phyloP scores from a whole-genome alignment of 2,329 filamentous ascomycete genomes.

The Trichocomaceae sp. region DNA sequence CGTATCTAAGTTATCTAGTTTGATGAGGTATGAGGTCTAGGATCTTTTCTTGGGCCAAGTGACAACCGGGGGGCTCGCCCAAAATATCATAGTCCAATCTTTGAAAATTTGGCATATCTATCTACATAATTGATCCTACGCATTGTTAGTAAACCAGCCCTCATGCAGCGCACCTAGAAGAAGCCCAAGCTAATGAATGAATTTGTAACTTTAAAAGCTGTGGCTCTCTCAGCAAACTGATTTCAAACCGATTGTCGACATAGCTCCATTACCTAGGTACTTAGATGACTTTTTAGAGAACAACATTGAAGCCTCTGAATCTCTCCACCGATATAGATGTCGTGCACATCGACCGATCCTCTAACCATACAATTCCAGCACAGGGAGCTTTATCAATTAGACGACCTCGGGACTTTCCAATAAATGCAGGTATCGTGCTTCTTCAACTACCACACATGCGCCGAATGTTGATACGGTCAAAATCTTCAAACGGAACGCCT shows the following conservation, averaged over 20 bases:
- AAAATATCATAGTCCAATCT: too few relatives aligned
- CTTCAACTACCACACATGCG: not conserved
- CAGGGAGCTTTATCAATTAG: not conserved
- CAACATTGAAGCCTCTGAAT: too few relatives aligned
- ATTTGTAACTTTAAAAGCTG: too few relatives aligned
- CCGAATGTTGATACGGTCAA: constrained; percentile 1
- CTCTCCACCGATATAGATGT: not conserved
- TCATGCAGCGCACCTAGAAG: not conserved
- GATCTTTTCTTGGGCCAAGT: too few relatives aligned
- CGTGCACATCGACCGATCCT: not conserved
- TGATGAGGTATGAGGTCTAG: too few relatives aligned
- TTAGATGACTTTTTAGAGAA: too few relatives aligned
- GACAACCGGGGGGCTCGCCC: too few relatives aligned
- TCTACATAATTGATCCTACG: not conserved
- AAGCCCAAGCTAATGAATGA: not conserved
- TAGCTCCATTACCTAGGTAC: too few relatives aligned
- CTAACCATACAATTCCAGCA: not conserved
- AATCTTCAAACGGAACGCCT: not conserved
- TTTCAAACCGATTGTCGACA: not conserved
- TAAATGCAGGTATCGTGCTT: not conserved
- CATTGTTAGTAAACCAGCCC: not conserved
- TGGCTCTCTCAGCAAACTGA: not conserved
- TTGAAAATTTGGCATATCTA: not conserved
- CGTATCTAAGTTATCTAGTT: too few relatives aligned
- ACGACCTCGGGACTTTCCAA: not conserved